A percentile compares a stretch with the other conserved stretches of the same genome.
Conservation (phyloP, 805 yeast species). For the Candida palmyrensis region DNA sequence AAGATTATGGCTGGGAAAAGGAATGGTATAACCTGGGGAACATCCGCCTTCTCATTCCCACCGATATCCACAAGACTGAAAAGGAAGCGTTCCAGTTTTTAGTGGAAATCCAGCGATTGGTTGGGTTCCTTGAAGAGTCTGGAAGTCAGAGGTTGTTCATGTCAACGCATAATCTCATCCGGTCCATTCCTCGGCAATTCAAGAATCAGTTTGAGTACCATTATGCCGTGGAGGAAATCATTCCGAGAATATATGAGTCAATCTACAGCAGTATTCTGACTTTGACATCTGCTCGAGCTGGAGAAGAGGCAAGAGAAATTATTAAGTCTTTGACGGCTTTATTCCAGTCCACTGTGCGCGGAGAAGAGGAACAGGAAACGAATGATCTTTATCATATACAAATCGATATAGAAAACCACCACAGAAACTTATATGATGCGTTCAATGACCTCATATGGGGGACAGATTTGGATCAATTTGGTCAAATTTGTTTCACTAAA, state of each 20-base stretch:
- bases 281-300: not conserved
- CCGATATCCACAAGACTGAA: conserved; percentile 2
- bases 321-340: conserved; percentile 5
- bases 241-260: conserved; percentile 12
- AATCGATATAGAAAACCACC: conserved; percentile 26
- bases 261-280: conserved; percentile 4
- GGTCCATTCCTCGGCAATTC: conserved; percentile 14
- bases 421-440: conserved; percentile 22
- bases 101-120: conserved; percentile 19
- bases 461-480: conserved; percentile 21
- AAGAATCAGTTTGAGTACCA: conserved; percentile 8
- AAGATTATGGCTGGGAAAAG: conserved; percentile 11
- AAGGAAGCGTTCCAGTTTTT: conserved; percentile 10
- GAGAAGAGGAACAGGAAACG: conserved; percentile 18
- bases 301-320: not conserved
- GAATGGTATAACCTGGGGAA: conserved; percentile 14
- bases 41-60: conserved; percentile 6
- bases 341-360: conserved; percentile 24
- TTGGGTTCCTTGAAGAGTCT: conserved; percentile 13
- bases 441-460: conserved; percentile 36
- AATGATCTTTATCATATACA: conserved; percentile 24
- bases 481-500: conserved; percentile 20
- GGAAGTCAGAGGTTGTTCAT: conserved; percentile 18
- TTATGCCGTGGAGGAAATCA: conserved; percentile 15
- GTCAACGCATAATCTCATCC: conserved; percentile 14